Percentiles rank a stretch among this genome's conserved stretches.
Conservation (phyloP, 352 stramenopile genomes). For the Pythium utonaiense region DNA sequence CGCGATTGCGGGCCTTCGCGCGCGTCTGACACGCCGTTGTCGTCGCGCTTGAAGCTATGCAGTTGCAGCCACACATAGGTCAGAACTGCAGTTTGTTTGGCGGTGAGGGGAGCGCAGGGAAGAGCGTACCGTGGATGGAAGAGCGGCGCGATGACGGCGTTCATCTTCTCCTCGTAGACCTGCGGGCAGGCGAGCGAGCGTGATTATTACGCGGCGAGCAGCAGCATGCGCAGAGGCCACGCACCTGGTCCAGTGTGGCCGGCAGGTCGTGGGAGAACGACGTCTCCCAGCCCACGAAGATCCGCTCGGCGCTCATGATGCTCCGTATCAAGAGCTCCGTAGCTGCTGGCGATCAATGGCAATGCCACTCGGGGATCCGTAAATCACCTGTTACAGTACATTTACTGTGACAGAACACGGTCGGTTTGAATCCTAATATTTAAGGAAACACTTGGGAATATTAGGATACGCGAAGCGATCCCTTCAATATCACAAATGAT, state of each 20-base stretch:
- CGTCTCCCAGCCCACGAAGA: conserved; percentile 78
- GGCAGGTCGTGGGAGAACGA: conserved; percentile 68
- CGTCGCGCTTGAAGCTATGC: conserved; percentile 67
- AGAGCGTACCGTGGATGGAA: conserved; percentile 79
- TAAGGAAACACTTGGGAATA: too few relatives aligned
- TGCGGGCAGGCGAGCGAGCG: conserved; percentile 14
- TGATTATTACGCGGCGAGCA: background rate
- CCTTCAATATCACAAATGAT: too few relatives aligned
- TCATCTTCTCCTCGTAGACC: conserved; percentile 78
- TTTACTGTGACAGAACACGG: too few relatives aligned
- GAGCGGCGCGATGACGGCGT: conserved; percentile 68
- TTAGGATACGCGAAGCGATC: too few relatives aligned
- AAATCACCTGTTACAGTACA: too few relatives aligned
- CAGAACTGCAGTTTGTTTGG: too few relatives aligned
- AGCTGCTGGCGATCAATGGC: too few relatives aligned
- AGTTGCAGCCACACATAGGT: background rate
- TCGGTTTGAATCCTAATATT: too few relatives aligned
- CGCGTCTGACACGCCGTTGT: conserved; percentile 49
- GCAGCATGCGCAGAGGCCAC: background rate
- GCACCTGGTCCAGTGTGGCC: conserved; percentile 38
- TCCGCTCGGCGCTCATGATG: conserved; percentile 34
- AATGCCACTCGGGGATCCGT: too few relatives aligned
- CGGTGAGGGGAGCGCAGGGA: too few relatives aligned
- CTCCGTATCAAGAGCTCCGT: too few relatives aligned
- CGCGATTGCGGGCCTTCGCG: conserved; percentile 57